phyloP scores from a whole-genome alignment of 2,329 filamentous ascomycete genomes.

The Albophoma yamanashiensis region DNA sequence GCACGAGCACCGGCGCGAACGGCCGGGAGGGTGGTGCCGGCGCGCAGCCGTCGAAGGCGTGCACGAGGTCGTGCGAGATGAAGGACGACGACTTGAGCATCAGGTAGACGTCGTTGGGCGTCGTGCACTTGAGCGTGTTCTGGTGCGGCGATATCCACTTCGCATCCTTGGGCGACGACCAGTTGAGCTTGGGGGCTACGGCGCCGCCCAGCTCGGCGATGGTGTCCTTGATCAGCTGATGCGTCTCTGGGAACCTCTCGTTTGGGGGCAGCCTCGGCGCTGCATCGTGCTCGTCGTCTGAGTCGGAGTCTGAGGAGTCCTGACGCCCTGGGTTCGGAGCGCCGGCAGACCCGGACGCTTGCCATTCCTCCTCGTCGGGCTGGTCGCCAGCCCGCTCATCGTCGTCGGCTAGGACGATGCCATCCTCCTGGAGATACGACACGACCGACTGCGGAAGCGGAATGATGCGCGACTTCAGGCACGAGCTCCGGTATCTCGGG shows the following conservation, averaged over 20 bases:
- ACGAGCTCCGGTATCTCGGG: conserved; percentile 67
- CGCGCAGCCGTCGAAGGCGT: conserved; percentile 70
- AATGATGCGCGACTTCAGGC: conserved; percentile 79
- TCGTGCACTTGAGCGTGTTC: conserved; percentile 86
- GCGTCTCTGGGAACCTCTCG: conserved; percentile 57
- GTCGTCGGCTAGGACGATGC: conserved; percentile 76
- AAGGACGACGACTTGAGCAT: conserved; percentile 93
- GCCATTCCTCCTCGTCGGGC: conserved; percentile 45
- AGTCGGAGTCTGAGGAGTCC: conserved; percentile 32
- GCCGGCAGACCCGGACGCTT: conserved; percentile 16
- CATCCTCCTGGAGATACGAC: conserved; percentile 81
- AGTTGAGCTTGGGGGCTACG: conserved; percentile 90
- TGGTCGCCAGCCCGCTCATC: conserved; percentile 28
- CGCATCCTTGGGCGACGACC: conserved; percentile 94
- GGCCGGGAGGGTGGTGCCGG: conserved; percentile 26
- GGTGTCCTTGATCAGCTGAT: conserved; percentile 62
- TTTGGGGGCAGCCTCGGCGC: conserved; percentile 34
- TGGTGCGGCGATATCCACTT: conserved; percentile 76
- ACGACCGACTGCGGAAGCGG: conserved; percentile 67
- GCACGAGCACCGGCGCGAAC: conserved; percentile 69
- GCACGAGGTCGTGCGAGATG: conserved; percentile 84
- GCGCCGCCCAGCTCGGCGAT: conserved; percentile 76
- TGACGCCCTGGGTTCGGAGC: background rate
- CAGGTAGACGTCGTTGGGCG: conserved; percentile 84
- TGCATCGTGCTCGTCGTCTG: conserved; percentile 42